A percentile compares a stretch with the other conserved stretches of the same genome.
Conservation (phyloP, 305 asterid genomes). For the Euphrasia arctica region DNA sequence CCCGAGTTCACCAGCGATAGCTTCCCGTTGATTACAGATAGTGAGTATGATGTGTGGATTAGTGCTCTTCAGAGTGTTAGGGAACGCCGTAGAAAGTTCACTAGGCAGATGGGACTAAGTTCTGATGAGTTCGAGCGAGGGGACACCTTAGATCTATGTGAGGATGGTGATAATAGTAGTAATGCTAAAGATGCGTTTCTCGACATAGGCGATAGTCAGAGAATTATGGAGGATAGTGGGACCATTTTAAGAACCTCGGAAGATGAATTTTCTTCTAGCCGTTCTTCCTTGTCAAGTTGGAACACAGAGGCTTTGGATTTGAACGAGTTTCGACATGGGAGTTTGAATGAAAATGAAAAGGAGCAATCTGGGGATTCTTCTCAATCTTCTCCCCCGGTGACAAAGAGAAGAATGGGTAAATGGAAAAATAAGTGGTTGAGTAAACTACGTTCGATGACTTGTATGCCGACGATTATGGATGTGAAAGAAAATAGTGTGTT, state of each 20-base stretch:
- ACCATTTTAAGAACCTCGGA: slow-evolving; percentile 54
- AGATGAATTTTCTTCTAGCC: slow-evolving; percentile 52
- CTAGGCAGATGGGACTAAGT: slow-evolving; percentile 41
- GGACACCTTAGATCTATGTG: slow-evolving; percentile 24
- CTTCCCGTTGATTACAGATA: slow-evolving; percentile 15
- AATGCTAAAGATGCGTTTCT: slow-evolving; percentile 20
- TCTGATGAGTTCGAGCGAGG: slow-evolving; percentile 31
- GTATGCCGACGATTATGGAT: slow-evolving; percentile 36
- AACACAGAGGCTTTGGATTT: slow-evolving; percentile 33
- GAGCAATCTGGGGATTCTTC: slow-evolving; percentile 28
- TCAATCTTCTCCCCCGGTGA: slow-evolving; percentile 5
- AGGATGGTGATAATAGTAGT: background rate
- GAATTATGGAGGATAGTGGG: slow-evolving; percentile 49
- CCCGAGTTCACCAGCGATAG: slow-evolving; percentile 34
- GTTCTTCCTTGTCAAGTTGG: slow-evolving; percentile 50
- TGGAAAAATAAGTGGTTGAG: slow-evolving; percentile 43
- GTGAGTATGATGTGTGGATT: slow-evolving; percentile 62
- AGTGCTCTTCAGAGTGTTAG: slow-evolving; percentile 64
- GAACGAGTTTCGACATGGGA: slow-evolving; percentile 29
- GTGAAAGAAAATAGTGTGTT: slow-evolving; percentile 33
- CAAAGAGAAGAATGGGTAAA: slow-evolving; percentile 26
- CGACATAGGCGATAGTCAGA: slow-evolving; percentile 28
- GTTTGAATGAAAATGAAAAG: slow-evolving; percentile 32
- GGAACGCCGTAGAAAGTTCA: slow-evolving; percentile 64
- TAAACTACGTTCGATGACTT: slow-evolving; percentile 54